Base-by-base conservation (phyloP, 192 early-diverging fungal species). In the Coemansia sp. region DNA sequence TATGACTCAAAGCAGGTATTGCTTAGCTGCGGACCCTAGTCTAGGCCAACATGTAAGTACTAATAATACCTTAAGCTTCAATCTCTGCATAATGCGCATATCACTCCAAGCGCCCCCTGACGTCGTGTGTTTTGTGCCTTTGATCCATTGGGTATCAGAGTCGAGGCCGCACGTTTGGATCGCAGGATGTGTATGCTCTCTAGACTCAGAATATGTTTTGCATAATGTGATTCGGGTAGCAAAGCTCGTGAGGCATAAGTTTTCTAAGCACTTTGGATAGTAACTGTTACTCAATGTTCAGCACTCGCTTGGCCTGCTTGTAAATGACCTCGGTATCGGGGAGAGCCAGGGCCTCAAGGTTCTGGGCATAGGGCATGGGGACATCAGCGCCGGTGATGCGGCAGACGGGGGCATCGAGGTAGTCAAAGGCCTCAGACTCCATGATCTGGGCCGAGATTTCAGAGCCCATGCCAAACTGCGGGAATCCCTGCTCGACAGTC, bases 321-420 rank as follows among this genome's bases (percentile, higher is more conserved):
- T 89, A 88, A 72, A 99, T 94, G 74, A 90, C 86, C 72, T 92
- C 87, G 32, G 88, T 84, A 64, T 90, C 88, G 55, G 97, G 97
- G 76, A 96, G 90, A 58, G 92, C 85, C 45, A 92, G 88, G n/a
- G 70, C 75, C 85, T 99, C 97, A 63, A 99, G 88, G 90, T 97
- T 98, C 72, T 86, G 80, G 50, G 97, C 95, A 76, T 98, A 99
- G 59, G 97, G 95, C 80, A 94, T 99, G 53, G 97, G 97, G 64
- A 97, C 88, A 84, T 99, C 97, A 70, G 97, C 97, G 80, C 95
- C 95, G 46, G 95, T 94, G 32, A 99, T 85, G 75, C 97, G 91
- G 82, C 84, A 83, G 48, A 99, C 88, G 12, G 97, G 97, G 34
- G 95, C 93, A 87, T 99, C 95, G 39, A 99, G 88, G 80, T 95